Percentiles rank a stretch among this genome's conserved stretches.
Evolutionary conservation across 331 rosid species (phyloP).

Genomic region (Malus hybrid): DNA sequence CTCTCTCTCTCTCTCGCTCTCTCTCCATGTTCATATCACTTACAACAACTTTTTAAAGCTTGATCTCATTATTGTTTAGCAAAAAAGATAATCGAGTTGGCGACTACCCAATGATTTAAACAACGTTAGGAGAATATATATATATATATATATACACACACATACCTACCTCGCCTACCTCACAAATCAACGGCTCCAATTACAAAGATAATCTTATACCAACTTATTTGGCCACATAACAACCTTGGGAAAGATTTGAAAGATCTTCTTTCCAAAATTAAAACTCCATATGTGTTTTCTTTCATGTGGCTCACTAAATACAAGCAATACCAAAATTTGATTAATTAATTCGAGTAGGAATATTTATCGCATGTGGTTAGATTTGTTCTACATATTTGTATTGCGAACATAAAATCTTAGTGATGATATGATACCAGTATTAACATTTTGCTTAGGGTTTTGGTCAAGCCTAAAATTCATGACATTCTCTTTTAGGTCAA

Average conservation of each 20-base stretch:
- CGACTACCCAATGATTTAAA: slow-evolving; percentile 38
- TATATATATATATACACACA: too few relatives aligned
- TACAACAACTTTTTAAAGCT: slow-evolving; percentile 20
- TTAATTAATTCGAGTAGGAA: slow-evolving; percentile 35
- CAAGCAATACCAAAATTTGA: slow-evolving; percentile 6
- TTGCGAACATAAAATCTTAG: slow-evolving; percentile 36
- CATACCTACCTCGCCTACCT: background rate
- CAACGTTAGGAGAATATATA: slow-evolving; percentile 15
- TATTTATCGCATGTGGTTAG: slow-evolving; percentile 68
- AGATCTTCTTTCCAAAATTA: slow-evolving; percentile 40
- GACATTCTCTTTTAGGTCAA: slow-evolving; percentile 16
- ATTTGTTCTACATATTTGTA: slow-evolving; percentile 15
- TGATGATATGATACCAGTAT: slow-evolving; percentile 28
- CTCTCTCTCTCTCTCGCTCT: slow-evolving; percentile 2
- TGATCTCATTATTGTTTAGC: slow-evolving; percentile 16
- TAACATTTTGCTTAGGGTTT: slow-evolving; percentile 30
- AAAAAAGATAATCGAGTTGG: slow-evolving; percentile 15
- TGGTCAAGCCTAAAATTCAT: slow-evolving; percentile 12
- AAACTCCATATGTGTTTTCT: slow-evolving; percentile 17
- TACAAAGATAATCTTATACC: slow-evolving; percentile 3
- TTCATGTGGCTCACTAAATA: slow-evolving; percentile 34
- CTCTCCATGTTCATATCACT: slow-evolving; percentile 28
- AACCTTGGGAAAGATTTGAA: slow-evolving; percentile 51
- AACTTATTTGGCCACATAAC: slow-evolving; percentile 36
- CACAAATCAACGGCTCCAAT: slow-evolving; percentile 5